Conservation (phyloP, 768 basidiomycete genomes). For the Lactarius akahatsu region DNA sequence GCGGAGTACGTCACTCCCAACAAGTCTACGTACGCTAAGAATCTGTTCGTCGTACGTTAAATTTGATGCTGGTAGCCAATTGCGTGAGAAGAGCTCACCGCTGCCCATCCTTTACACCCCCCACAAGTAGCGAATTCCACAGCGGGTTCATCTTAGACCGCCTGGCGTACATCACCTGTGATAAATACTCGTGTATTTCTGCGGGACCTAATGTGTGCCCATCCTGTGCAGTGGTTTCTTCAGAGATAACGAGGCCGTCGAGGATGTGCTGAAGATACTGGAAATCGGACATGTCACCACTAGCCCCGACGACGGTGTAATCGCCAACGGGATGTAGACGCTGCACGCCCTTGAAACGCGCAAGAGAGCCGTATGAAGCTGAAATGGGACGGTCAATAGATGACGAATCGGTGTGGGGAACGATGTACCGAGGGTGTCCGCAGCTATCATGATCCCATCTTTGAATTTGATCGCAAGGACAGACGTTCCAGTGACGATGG, state of each 20-base stretch:
- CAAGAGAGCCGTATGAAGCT: conserved; percentile 97
- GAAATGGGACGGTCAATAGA: conserved; percentile 8
- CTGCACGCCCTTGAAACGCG: conserved; percentile 91
- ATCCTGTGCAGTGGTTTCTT: conserved; percentile 81
- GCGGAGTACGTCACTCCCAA: conserved; percentile 95
- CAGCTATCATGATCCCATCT: conserved; percentile 97
- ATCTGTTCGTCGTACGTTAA: conserved; percentile 47
- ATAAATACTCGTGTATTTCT: conserved; percentile 91
- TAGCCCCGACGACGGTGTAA: conserved; percentile 85
- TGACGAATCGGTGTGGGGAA: background rate
- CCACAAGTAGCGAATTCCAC: conserved; percentile 94
- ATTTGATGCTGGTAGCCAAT: background rate
- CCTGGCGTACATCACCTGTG: conserved; percentile 86
- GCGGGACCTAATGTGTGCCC: conserved; percentile 80
- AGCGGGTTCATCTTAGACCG: conserved; percentile 88
- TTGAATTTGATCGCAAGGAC: conserved; percentile 94
- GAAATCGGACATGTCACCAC: conserved; percentile 98
- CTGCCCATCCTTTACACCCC: conserved; percentile 84
- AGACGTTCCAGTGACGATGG: conserved; percentile 95
- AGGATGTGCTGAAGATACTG: conserved; percentile 85
- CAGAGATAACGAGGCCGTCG: conserved; percentile 64
- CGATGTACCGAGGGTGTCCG: conserved; percentile 87
- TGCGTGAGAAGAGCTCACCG: conserved; percentile 46
- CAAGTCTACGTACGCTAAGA: conserved; percentile 91
- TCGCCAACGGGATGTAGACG: conserved; percentile 83